Conservation (phyloP, 2,329 filamentous ascomycete genomes). For the Colletotrichum godetiae region DNA sequence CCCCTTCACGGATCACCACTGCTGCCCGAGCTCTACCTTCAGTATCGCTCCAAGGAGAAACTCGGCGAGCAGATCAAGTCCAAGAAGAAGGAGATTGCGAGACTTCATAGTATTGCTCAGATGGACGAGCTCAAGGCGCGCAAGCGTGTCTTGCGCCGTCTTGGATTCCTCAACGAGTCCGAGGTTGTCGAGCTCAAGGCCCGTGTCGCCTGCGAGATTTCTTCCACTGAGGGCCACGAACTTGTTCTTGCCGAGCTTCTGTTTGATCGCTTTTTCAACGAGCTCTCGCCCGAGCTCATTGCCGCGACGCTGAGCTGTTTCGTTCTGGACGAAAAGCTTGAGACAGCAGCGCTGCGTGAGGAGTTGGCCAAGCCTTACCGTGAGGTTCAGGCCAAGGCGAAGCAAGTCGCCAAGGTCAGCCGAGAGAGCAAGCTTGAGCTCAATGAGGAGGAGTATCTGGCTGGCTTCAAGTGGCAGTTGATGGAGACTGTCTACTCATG, state of each 20-base stretch:
- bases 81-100: conserved; percentile 86
- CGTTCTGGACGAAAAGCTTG: conserved; percentile 96
- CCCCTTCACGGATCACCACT: conserved; percentile 91
- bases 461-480: conserved; percentile 90
- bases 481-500: conserved; percentile 97
- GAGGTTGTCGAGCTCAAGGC: conserved; percentile 98
- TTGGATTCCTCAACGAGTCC: conserved; percentile 94
- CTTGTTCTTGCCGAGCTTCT: conserved; percentile 91
- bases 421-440: conserved; percentile 92
- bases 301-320: conserved; percentile 92
- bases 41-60: conserved; percentile 85
- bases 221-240: conserved; percentile 89
- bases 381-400: conserved; percentile 88
- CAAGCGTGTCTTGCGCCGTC: conserved; percentile 91
- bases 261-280: conserved; percentile 98
- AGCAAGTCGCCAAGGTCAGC: conserved; percentile 91
- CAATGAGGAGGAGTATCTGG: conserved; percentile 95
- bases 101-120: conserved; percentile 89
- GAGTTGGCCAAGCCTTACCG: conserved; percentile 87
- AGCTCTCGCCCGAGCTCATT: conserved; percentile 86
- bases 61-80: conserved; percentile 84
- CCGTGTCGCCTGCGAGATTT: conserved; percentile 97
- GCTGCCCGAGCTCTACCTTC: conserved; percentile 85
- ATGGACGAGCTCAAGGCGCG: conserved; percentile 96
- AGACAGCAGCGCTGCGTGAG: conserved; percentile 81